Evolutionary conservation across 2,329 filamentous ascomycete species (phyloP).

Genomic region (Talaromyces sp.): DNA sequence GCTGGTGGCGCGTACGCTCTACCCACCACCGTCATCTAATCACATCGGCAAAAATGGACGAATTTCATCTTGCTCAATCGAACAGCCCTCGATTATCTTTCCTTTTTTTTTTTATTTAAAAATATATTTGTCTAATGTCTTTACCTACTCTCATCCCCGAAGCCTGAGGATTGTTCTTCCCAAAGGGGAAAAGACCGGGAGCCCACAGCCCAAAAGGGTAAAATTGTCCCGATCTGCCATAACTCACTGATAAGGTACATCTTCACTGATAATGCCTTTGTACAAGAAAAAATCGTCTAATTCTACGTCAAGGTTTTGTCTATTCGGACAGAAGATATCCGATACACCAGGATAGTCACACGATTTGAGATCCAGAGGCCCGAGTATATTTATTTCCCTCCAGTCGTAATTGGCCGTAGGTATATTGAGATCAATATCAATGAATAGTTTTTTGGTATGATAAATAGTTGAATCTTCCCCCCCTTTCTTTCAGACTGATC

Average conservation of each 20-base stretch:
- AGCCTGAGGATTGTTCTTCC: slow-evolving; percentile 6
- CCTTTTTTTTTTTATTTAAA: background rate
- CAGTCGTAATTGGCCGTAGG: background rate
- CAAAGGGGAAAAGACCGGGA: slow-evolving; percentile 6
- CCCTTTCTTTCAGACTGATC: no score
- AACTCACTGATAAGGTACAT: background rate
- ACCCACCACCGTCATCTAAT: background rate
- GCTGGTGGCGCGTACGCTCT: background rate
- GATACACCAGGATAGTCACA: background rate
- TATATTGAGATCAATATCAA: background rate
- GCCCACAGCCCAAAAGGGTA: slow-evolving; percentile 9
- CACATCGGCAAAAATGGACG: background rate
- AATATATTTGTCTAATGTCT: background rate
- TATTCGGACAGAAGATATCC: background rate
- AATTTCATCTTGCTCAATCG: background rate
- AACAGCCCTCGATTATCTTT: background rate
- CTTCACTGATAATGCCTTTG: background rate
- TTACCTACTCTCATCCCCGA: background rate
- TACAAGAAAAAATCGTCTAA: background rate
- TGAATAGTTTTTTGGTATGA: background rate
- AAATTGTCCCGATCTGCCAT: slow-evolving; percentile 9
- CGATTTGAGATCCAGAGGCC: background rate
- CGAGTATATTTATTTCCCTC: background rate
- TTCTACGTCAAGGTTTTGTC: background rate
- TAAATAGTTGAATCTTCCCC: background rate